Percentiles rank a stretch among this genome's conserved stretches.
Evolutionary conservation across 768 basidiomycete genomes (phyloP).

Genomic region (Kondoa malvinella): DNA sequence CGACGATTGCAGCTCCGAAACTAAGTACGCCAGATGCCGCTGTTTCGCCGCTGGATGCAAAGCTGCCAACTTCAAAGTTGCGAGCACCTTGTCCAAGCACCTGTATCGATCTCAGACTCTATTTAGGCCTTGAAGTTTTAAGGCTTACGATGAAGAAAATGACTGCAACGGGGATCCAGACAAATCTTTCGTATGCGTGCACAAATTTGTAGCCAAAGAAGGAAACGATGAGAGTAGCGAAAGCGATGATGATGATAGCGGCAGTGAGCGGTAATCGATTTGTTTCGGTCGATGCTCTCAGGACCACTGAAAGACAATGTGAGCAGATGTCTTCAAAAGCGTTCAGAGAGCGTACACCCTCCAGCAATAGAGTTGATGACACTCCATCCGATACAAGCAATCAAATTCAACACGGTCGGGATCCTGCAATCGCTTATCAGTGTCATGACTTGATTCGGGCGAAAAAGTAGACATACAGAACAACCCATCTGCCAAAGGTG

Average conservation of each 20-base stretch:
- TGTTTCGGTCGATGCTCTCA: conserved; percentile 22
- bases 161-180: conserved; percentile 23
- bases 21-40: conserved; percentile 14
- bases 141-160: conserved; percentile 2
- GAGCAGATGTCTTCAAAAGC: conserved; percentile 24
- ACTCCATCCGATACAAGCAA: conserved; percentile 35
- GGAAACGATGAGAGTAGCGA: conserved; percentile 34
- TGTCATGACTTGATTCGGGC: background rate
- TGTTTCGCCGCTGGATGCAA: background rate
- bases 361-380: conserved; percentile 31
- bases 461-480: conserved; percentile 13
- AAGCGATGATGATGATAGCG: conserved; percentile 38
- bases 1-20: conserved; percentile 27
- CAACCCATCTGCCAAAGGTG: conserved; percentile 32
- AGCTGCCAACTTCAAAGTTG: background rate
- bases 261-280: conserved; percentile 33
- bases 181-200: conserved; percentile 36
- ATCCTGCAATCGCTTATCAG: conserved; percentile 13
- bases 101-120: too few relatives aligned
- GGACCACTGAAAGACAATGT: conserved; percentile 28
- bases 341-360: conserved; percentile 15
- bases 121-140: background rate
- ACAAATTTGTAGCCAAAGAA: conserved; percentile 35
- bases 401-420: conserved; percentile 34
- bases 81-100: conserved; percentile 3